Percentiles rank a stretch among this genome's conserved stretches.
phyloP scores from a whole-genome alignment of 2,329 filamentous ascomycete genomes.

The Trematosphaeria pertusa region DNA sequence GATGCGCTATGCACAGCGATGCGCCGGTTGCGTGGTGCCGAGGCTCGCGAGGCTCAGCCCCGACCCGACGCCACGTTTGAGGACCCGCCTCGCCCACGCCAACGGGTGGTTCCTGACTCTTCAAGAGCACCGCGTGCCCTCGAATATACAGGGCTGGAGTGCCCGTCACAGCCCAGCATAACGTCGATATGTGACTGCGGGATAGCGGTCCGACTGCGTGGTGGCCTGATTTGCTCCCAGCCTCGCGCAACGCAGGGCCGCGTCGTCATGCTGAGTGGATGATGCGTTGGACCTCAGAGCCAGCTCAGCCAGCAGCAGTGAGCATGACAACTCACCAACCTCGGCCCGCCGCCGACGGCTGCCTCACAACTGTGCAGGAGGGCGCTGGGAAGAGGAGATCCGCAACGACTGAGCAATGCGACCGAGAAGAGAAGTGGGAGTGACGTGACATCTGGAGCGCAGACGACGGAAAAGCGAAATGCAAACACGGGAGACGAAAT shows the following conservation, averaged over 20 bases:
- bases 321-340: constrained; percentile 28
- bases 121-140: constrained; percentile 21
- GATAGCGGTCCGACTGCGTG: not conserved
- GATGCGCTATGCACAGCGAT: constrained; percentile 22
- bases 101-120: constrained; percentile 38
- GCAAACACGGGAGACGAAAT: constrained; percentile 16
- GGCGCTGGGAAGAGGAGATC: not conserved
- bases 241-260: constrained; percentile 1
- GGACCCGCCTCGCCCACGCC: constrained; percentile 23
- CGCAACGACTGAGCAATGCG: not conserved
- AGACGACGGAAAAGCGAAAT: constrained; percentile 15
- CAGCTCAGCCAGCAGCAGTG: constrained; percentile 17
- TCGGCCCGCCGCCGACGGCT: constrained; percentile 18
- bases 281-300: constrained; percentile 3
- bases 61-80: constrained; percentile 37
- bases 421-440: not conserved
- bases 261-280: constrained; percentile 23
- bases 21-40: constrained; percentile 30
- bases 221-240: constrained; percentile 2
- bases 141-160: no score
- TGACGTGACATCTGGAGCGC: constrained; percentile 31
- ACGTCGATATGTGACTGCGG: no score
- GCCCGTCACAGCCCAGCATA: no score
- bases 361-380: constrained; percentile 1
- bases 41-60: constrained; percentile 29